These are phyloP conservation scores for Termitomyces sp. DNA, from an alignment of 768 basidiomycete species.

Conservation along the genomic window DNA sequence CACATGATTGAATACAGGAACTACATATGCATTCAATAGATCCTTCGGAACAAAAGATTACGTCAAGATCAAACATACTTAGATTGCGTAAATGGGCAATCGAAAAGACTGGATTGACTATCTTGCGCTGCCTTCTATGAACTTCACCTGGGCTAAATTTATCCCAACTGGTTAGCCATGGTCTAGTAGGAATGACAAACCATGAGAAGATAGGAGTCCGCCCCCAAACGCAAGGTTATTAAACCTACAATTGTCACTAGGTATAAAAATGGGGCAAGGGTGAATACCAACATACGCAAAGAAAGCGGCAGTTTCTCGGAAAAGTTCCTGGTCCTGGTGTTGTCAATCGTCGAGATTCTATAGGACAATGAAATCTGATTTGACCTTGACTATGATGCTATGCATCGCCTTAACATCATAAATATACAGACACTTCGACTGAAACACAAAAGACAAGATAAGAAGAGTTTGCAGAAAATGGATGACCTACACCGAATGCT, in stretches of 20 bases:
- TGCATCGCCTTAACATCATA: conserved; percentile 10
- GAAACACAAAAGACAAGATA: background rate
- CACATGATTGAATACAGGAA: conserved; percentile 14
- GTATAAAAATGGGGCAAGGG: background rate
- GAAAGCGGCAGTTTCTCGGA: conserved; percentile 8
- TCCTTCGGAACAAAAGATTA: background rate
- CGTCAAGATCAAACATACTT: conserved; percentile 1
- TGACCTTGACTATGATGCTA: conserved; percentile 9
- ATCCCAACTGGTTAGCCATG: background rate
- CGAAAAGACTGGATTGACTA: conserved; percentile 35
- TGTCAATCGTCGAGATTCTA: background rate
- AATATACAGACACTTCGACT: conserved; percentile 4
- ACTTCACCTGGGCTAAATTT: conserved; percentile 6
- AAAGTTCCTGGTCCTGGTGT: conserved; percentile 10
- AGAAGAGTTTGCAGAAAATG: background rate
- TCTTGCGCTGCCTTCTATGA: conserved; percentile 24
- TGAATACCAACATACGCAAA: background rate
- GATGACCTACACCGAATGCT: conserved; percentile 13
- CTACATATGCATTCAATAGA: background rate
- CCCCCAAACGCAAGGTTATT: conserved; percentile 9
- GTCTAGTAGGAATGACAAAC: background rate
- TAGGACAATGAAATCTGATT: background rate
- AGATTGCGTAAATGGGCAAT: conserved; percentile 25
- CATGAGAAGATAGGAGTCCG: conserved; percentile 8
- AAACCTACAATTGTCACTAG: background rate